These are phyloP conservation scores for Amauroascus niger DNA, from an alignment of 2,329 filamentous ascomycete genomes.

Conservation along the genomic window DNA sequence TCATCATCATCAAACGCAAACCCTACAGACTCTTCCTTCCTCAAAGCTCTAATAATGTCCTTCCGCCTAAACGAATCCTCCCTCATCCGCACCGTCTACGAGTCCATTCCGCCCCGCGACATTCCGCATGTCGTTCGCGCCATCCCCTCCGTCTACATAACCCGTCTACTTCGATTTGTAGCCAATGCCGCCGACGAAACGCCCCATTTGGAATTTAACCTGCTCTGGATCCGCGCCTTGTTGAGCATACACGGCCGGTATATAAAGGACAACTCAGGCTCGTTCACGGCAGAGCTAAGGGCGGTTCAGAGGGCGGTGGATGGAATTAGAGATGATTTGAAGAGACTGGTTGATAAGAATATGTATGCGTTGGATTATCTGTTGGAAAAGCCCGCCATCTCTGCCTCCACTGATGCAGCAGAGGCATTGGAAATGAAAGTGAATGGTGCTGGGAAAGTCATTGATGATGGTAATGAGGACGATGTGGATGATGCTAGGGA, in stretches of 20 bases:
- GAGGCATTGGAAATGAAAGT: slow-evolving; percentile 23
- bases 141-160: slow-evolving; percentile 76
- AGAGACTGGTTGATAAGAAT: slow-evolving; percentile 77
- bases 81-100: slow-evolving; percentile 76
- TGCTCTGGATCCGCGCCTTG: slow-evolving; percentile 78
- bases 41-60: slow-evolving; percentile 91
- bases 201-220: slow-evolving; percentile 87
- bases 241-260: slow-evolving; percentile 76
- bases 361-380: slow-evolving; percentile 82
- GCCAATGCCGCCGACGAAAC: slow-evolving; percentile 79
- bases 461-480: slow-evolving; percentile 21
- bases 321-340: slow-evolving; percentile 71
- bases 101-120: slow-evolving; percentile 64
- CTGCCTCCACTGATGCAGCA: not conserved
- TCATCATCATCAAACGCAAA: slow-evolving; percentile 34
- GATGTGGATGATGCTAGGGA: slow-evolving; percentile 24
- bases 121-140: slow-evolving; percentile 68
- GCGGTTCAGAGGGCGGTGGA: slow-evolving; percentile 70
- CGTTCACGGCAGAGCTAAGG: slow-evolving; percentile 74
- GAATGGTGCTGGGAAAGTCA: slow-evolving; percentile 19
- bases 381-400: slow-evolving; percentile 41
- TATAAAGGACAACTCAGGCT: slow-evolving; percentile 68
- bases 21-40: slow-evolving; percentile 56
- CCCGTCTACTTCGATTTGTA: slow-evolving; percentile 74
- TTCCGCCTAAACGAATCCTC: slow-evolving; percentile 86